Conservation (phyloP, 371 early-diverging fungal genomes). For the Lichtheimia hyalospora region DNA sequence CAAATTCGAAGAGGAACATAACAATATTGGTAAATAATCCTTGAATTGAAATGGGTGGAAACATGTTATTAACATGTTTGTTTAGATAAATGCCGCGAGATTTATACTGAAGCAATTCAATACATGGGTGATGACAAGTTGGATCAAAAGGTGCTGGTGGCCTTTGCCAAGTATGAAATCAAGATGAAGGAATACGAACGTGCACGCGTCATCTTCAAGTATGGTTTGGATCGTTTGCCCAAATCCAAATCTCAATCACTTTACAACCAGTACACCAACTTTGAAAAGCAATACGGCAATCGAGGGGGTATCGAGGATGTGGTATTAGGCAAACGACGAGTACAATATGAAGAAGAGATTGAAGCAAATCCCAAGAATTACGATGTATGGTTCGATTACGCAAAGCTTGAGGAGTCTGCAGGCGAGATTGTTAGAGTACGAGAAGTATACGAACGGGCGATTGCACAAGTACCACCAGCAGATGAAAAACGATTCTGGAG, state of each 20-base stretch:
- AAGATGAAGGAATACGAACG: slow-evolving; percentile 89
- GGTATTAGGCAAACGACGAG: slow-evolving; percentile 82
- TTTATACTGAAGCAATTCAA: slow-evolving; percentile 86
- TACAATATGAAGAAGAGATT: slow-evolving; percentile 88
- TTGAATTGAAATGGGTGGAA: not conserved
- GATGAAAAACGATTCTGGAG: slow-evolving; percentile 94
- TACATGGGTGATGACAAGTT: slow-evolving; percentile 85
- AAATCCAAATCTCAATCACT: slow-evolving; percentile 81
- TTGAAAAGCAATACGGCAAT: slow-evolving; percentile 95
- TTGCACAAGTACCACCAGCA: slow-evolving; percentile 85
- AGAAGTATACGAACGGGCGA: slow-evolving; percentile 95
- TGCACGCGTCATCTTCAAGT: slow-evolving; percentile 94
- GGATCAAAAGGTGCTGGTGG: slow-evolving; percentile 87
- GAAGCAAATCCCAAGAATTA: slow-evolving; percentile 83
- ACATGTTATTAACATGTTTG: not conserved
- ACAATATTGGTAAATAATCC: slow-evolving; percentile 52
- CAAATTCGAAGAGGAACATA: slow-evolving; percentile 88
- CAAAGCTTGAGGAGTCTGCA: slow-evolving; percentile 81
- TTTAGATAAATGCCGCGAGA: slow-evolving; percentile 79
- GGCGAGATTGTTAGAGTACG: slow-evolving; percentile 76
- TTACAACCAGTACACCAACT: slow-evolving; percentile 90
- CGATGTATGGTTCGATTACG: slow-evolving; percentile 96
- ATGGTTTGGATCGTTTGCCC: slow-evolving; percentile 86
- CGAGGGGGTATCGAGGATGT: slow-evolving; percentile 88
- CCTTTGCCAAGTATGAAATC: slow-evolving; percentile 95